Conservation (phyloP, 176 grass and related monocot genomes). For the Musa beccarii region DNA sequence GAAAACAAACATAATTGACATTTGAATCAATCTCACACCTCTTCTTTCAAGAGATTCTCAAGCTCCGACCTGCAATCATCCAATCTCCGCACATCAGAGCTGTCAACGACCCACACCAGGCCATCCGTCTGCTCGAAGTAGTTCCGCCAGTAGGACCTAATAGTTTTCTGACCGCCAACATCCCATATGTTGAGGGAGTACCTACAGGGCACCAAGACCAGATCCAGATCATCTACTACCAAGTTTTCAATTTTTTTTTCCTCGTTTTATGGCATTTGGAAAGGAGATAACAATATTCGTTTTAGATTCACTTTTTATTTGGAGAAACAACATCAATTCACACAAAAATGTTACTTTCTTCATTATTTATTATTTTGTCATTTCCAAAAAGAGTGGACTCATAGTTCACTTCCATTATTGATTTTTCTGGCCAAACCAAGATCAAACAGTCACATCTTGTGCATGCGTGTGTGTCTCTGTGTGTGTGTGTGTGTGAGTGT, state of each 20-base stretch:
- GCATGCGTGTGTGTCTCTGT: not conserved
- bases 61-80: slow-evolving; percentile 80
- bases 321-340: too few relatives aligned
- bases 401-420: not conserved
- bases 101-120: slow-evolving; percentile 84
- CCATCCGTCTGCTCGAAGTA: slow-evolving; percentile 97
- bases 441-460: not conserved
- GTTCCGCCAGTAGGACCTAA: slow-evolving; percentile 89
- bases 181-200: slow-evolving; percentile 92
- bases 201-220: slow-evolving; percentile 17
- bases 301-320: too few relatives aligned
- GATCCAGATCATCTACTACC: not conserved
- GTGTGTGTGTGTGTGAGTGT: not conserved
- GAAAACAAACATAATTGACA: not conserved
- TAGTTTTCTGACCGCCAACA: slow-evolving; percentile 87
- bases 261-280: not conserved
- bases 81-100: slow-evolving; percentile 66
- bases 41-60: slow-evolving; percentile 92
- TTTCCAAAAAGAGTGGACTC: not conserved
- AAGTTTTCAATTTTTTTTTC: not conserved
- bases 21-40: slow-evolving; percentile 27
- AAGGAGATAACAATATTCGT: too few relatives aligned
- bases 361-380: too few relatives aligned
- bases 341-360: too few relatives aligned
- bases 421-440: not conserved